These are phyloP conservation scores for Myxozyma vanderwaltii DNA, from an alignment of 805 yeast species.

Conservation along the genomic window DNA sequence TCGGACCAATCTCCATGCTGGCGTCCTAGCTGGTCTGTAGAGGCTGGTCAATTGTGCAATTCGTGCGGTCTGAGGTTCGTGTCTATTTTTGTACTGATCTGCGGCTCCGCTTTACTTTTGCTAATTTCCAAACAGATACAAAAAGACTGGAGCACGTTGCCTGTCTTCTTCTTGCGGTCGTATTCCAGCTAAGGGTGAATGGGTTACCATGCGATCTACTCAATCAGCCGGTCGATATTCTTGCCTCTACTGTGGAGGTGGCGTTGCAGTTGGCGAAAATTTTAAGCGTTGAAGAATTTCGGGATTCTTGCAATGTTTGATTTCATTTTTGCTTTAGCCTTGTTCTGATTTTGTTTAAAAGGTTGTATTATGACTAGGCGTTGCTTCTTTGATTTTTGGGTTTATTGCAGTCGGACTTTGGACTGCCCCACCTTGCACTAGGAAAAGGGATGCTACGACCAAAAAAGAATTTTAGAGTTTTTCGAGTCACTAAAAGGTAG, in stretches of 20 bases:
- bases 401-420: background rate
- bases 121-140: conserved; percentile 61
- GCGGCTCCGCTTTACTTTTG: background rate
- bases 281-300: conserved; percentile 12
- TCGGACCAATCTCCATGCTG: conserved; percentile 94
- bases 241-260: conserved; percentile 63
- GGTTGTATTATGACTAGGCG: background rate
- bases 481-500: too few relatives aligned
- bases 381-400: background rate
- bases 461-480: background rate
- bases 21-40: conserved; percentile 94
- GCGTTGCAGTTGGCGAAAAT: conserved; percentile 43
- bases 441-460: background rate
- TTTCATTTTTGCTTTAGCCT: background rate
- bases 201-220: conserved; percentile 65
- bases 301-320: background rate
- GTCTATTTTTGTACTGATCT: background rate
- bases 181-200: conserved; percentile 95
- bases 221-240: conserved; percentile 39
- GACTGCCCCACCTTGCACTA: background rate
- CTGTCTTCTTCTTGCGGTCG: conserved; percentile 71
- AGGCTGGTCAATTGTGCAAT: conserved; percentile 94
- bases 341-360: background rate
- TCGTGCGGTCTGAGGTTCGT: conserved; percentile 74
- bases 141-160: conserved; percentile 92